Evolutionary conservation across 2,329 filamentous ascomycete species (phyloP).

Genomic region (Hymenoscyphus linearis): DNA sequence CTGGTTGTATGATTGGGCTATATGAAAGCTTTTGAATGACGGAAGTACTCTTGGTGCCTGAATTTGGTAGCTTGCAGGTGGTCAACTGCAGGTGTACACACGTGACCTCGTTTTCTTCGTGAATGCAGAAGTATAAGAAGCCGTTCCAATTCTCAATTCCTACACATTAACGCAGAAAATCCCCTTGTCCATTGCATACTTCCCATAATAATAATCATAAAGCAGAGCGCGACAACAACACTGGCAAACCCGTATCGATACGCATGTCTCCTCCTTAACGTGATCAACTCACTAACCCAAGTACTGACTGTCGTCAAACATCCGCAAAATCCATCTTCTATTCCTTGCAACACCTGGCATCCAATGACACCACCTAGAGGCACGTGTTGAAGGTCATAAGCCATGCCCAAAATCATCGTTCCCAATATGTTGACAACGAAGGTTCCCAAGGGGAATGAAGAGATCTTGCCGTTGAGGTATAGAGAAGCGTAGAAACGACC

Average conservation of each 20-base stretch:
- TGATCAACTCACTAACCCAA: constrained; percentile 57
- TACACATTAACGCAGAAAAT: constrained; percentile 36
- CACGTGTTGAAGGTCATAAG: constrained; percentile 72
- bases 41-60: too few relatives aligned
- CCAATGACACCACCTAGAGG: constrained; percentile 49
- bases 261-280: constrained; percentile 48
- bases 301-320: constrained; percentile 63
- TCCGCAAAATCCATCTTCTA: constrained; percentile 65
- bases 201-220: constrained; percentile 69
- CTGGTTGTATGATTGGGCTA: too few relatives aligned
- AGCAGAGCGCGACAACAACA: constrained; percentile 50
- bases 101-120: background rate
- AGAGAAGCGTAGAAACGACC: constrained; percentile 68
- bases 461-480: constrained; percentile 60
- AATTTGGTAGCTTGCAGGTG: background rate
- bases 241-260: constrained; percentile 66
- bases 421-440: constrained; percentile 78
- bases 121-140: background rate
- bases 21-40: too few relatives aligned
- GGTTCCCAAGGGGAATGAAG: constrained; percentile 77
- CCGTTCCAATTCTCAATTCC: constrained; percentile 14
- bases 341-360: constrained; percentile 63
- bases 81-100: background rate
- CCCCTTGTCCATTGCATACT: constrained; percentile 65
- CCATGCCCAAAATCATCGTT: constrained; percentile 67